Evolutionary conservation across 768 basidiomycete genomes (phyloP), one percentile per base, ranked within the genome.

Genomic region (Dentipellis sp.): DNA sequence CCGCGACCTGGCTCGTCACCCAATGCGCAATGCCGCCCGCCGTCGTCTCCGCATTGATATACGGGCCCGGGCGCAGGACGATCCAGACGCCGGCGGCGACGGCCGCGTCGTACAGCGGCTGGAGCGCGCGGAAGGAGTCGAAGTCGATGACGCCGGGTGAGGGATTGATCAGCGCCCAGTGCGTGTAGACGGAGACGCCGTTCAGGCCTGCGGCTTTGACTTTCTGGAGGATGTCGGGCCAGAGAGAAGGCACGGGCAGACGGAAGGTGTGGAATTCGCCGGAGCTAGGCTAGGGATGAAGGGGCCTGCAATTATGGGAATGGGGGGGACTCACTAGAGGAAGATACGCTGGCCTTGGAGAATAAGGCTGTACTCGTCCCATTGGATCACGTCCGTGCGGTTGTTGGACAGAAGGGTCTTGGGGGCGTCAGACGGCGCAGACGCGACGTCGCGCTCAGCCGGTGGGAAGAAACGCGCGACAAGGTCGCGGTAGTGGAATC

Each of bases 231-330:
- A 92, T 82, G 63, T 91, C 91, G 11, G 81, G 75, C 89, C 91
- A 93, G 55, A 92, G 68, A 3, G 80, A 80, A 14, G 86, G 88
- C 0, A 91, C 84, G 10, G 88, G 91, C 8, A 92, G 70, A 21
- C 88, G 80, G 72, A 88, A 92, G 0, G 88, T 81, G 63, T 91
- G 91, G 67, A 91, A 89, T 67, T 91, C 91, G 56, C 91, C 91
- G 0, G 87, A 88, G 62, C 89, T 91, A 57, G 40, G 10, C 35
- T 37, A 34, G 49, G 52, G 40, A 55, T 38, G 35, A 4, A 4
- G 5, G 16, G 12, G 19, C 45, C 34, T 4, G 38, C 22, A 37
- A 2, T 19, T 9, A 21, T 16, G 19, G 29, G 10, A 52, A 36
- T 45, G 53, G 17, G 23, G 10, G 14, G 4, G 16, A 12, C 35